Evolutionary conservation across 2,329 filamentous ascomycete genomes (phyloP), one percentile per base, ranked within the genome.

Genomic region (Pseudogymnoascus sp.): DNA sequence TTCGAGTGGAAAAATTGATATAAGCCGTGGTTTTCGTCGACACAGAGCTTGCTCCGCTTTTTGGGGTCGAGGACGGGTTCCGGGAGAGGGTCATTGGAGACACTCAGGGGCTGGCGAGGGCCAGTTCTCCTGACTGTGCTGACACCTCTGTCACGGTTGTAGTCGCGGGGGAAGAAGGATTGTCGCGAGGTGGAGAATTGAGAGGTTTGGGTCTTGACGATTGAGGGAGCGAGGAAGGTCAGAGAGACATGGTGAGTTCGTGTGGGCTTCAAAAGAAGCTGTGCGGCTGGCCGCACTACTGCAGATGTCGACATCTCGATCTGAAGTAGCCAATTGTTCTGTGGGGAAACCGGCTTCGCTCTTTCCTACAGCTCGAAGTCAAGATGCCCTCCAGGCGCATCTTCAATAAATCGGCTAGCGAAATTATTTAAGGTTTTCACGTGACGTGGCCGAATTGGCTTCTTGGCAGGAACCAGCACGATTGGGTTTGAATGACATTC

Each of bases 1-100:
- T 87, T 83, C 67, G 82, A 81, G 71, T 88, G 86, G 78, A 99
- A 98, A 79, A 99, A 99, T 1, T 85, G 88, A 89, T 90, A 98
- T 10, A 99, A 86, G 31, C 92, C 93, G 77, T 99, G 95, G 68
- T 93, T 78, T 28, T 85, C 81, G 73, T 92, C 88, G 45, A 82
- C 71, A 36, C 80, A 75, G 34, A 89, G 75, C 65, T 77, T 74
- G 57, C 80, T 75, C 63, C 85, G 84, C 72, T 85, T 81, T 66
- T 81, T 81, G 1, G 79, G 78, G 64, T 88, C 81, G 21, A 79
- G 76, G 6, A 86, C 84, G 6, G 95, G 93, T 72, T 84, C 82
- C 0, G 93, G 93, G 63, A 96, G 79, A 61, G 86, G 81, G 51
- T 87, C 83, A 71, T 88, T 85, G 45, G 85, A 87, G 66, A 95